phyloP scores from a whole-genome alignment of 2,329 filamentous ascomycete genomes.

The Ilyonectria mors-panacis region DNA sequence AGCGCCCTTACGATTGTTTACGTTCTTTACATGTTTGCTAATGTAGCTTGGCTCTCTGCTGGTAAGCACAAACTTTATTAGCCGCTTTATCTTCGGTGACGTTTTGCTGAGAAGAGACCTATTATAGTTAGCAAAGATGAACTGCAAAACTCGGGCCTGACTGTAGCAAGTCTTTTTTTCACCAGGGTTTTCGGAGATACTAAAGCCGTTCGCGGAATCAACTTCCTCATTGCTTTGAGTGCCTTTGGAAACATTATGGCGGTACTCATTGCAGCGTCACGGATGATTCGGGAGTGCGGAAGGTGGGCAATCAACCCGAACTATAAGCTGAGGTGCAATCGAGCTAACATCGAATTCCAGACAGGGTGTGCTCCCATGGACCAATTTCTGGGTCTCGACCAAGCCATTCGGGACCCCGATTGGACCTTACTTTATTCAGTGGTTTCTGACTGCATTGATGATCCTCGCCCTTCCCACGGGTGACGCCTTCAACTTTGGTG shows the following conservation, averaged over 20 bases:
- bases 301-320: background rate
- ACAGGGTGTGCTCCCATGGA: constrained; percentile 17
- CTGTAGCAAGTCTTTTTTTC: constrained; percentile 20
- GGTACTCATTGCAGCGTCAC: constrained; percentile 19
- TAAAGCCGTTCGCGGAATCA: constrained; percentile 14
- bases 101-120: background rate
- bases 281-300: constrained; percentile 22
- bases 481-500: constrained; percentile 25
- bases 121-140: constrained; percentile 16
- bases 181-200: constrained; percentile 24
- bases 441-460: constrained; percentile 22
- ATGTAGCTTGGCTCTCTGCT: constrained; percentile 24
- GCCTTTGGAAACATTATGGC: constrained; percentile 28
- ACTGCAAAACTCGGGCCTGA: constrained; percentile 19
- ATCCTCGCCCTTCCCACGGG: constrained; percentile 23
- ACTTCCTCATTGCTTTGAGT: constrained; percentile 23
- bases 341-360: background rate
- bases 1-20: constrained; percentile 26
- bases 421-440: constrained; percentile 16
- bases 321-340: background rate
- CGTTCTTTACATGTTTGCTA: constrained; percentile 23
- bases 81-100: background rate
- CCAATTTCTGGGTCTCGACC: constrained; percentile 12
- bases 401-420: constrained; percentile 19
- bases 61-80: constrained; percentile 1